Evolutionary conservation across 139 green algal genomes (phyloP).

Genomic region (Tetraselmis chui): DNA sequence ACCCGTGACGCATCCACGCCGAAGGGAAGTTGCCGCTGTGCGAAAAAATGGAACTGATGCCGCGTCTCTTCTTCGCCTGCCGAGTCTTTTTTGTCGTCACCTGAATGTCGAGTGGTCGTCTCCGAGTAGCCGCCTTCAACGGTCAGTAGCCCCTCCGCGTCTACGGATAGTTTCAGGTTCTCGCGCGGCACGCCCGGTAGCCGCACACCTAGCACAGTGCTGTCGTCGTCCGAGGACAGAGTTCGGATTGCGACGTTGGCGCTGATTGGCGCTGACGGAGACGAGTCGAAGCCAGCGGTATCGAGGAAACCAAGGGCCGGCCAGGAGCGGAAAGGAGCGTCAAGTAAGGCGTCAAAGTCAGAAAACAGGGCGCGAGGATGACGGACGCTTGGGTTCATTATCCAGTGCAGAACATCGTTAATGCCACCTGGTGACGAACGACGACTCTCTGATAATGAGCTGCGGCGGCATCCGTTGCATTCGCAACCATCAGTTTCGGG

Average conservation of each 20-base stretch:
- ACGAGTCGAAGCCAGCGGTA: not conserved
- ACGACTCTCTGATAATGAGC: too few species aligned
- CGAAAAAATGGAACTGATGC: not conserved
- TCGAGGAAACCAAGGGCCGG: not conserved
- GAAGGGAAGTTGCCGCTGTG: not conserved
- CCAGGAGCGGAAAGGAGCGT: not conserved
- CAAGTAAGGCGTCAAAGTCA: not conserved
- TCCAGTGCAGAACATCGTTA: not conserved
- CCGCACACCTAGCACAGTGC: not conserved
- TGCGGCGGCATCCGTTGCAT: too few species aligned
- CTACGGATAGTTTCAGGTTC: not conserved
- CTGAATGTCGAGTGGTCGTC: too few species aligned
- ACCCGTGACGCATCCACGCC: not conserved
- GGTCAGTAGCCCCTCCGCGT: not conserved
- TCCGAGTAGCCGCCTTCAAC: not conserved
- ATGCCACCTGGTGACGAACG: too few species aligned
- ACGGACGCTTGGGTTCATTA: not conserved
- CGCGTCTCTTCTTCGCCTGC: not conserved
- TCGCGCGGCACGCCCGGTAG: not conserved
- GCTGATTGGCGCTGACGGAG: not conserved
- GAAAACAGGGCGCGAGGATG: not conserved
- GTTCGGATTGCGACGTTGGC: not conserved
- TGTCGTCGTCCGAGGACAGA: not conserved
- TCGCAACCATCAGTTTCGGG: too few species aligned
- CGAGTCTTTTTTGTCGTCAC: not conserved